phyloP scores from a whole-genome alignment of 2,329 filamentous ascomycete genomes.

The Dactylellina leptospora region DNA sequence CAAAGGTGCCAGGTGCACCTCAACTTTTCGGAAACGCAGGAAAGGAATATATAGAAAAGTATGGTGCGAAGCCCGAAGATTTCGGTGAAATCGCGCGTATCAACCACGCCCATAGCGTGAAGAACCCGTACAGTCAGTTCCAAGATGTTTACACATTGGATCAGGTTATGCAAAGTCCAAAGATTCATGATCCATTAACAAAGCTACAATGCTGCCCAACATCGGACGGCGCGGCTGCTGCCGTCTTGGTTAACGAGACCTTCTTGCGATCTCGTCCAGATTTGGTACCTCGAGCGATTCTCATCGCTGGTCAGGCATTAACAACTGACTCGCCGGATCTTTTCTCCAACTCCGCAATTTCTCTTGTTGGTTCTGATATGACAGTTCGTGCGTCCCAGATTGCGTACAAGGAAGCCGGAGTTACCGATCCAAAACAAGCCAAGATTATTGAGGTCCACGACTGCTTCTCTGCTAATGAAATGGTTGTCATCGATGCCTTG shows the following conservation, averaged over 20 bases:
- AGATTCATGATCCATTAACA: constrained; percentile 86
- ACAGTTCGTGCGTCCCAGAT: constrained; percentile 72
- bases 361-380: constrained; percentile 91
- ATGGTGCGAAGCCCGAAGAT: constrained; percentile 82
- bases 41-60: constrained; percentile 93
- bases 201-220: constrained; percentile 99
- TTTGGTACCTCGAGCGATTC: constrained; percentile 80
- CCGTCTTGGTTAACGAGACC: constrained; percentile 84
- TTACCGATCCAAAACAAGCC: constrained; percentile 72
- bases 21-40: constrained; percentile 97
- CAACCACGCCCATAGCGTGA: constrained; percentile 89
- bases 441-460: constrained; percentile 93
- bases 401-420: constrained; percentile 78
- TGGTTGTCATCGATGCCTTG: constrained; percentile 87
- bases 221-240: constrained; percentile 88
- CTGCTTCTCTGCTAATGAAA: constrained; percentile 95
- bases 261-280: constrained; percentile 88
- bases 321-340: constrained; percentile 83
- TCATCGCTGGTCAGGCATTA: constrained; percentile 86
- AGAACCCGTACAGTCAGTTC: constrained; percentile 99
- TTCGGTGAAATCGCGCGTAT: constrained; percentile 93
- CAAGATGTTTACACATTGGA: constrained; percentile 88
- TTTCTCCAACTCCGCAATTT: constrained; percentile 82
- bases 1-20: constrained; percentile 81
- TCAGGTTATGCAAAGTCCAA: constrained; percentile 77